These are phyloP conservation scores for Metarhizium album DNA, from an alignment of 2,329 filamentous ascomycete genomes.

Conservation along the genomic window DNA sequence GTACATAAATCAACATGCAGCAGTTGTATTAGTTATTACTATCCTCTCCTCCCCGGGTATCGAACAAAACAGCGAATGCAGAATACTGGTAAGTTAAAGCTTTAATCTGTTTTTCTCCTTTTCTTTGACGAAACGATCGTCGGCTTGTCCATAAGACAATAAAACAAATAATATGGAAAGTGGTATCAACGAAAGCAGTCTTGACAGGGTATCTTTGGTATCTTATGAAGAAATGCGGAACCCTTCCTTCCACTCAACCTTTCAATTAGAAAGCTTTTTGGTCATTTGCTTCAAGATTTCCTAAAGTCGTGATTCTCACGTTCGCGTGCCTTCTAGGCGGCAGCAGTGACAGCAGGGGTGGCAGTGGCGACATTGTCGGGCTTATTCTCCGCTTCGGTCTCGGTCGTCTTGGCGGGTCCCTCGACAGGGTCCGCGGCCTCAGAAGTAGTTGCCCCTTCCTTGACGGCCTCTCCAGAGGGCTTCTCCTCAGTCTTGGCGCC, in stretches of 20 bases:
- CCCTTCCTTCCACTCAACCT: constrained; percentile 37
- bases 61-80: constrained; percentile 25
- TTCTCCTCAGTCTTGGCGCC: constrained; percentile 33
- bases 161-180: constrained; percentile 23
- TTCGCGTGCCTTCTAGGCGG: constrained; percentile 32
- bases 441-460: constrained; percentile 20
- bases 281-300: constrained; percentile 13
- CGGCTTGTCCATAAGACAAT: constrained; percentile 8
- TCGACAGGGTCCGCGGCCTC: constrained; percentile 17
- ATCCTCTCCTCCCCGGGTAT: constrained; percentile 28
- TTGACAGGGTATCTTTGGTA: constrained; percentile 44
- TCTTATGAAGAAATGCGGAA: constrained; percentile 42
- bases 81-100: constrained; percentile 14
- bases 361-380: constrained; percentile 29
- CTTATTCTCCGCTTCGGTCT: constrained; percentile 29
- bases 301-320: constrained; percentile 16
- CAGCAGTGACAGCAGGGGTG: constrained; percentile 38
- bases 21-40: constrained; percentile 34
- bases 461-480: constrained; percentile 22
- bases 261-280: constrained; percentile 23
- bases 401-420: constrained; percentile 15
- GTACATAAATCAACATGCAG: constrained; percentile 20
- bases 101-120: constrained; percentile 2
- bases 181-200: constrained; percentile 37
- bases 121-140: constrained; percentile 11